Conservation (phyloP, 2,329 filamentous ascomycete genomes). For the Drechslera avenae region DNA sequence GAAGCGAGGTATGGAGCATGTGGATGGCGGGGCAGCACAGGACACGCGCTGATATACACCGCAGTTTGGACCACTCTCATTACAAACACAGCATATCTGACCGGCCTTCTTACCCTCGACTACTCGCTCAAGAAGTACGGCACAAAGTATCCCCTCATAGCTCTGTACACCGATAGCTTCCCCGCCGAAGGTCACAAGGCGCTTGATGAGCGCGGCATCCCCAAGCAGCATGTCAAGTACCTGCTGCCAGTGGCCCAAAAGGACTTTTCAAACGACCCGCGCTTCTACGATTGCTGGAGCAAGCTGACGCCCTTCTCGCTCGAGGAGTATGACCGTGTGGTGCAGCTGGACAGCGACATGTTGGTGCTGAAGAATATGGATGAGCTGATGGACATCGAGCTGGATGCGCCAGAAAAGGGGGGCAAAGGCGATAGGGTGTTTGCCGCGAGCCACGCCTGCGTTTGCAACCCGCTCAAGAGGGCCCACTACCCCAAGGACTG, state of each 20-base stretch:
- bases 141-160: slow-evolving; percentile 78
- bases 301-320: slow-evolving; percentile 82
- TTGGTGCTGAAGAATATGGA: slow-evolving; percentile 84
- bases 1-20: slow-evolving; percentile 43
- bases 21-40: background rate
- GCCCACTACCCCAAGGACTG: slow-evolving; percentile 78
- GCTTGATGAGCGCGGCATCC: slow-evolving; percentile 71
- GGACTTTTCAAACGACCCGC: slow-evolving; percentile 76
- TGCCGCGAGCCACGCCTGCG: slow-evolving; percentile 81
- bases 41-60: background rate
- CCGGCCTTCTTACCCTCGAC: slow-evolving; percentile 80
- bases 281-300: slow-evolving; percentile 90
- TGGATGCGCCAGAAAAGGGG: slow-evolving; percentile 63
- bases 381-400: slow-evolving; percentile 81
- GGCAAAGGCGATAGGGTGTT: slow-evolving; percentile 71
- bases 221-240: slow-evolving; percentile 71
- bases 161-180: slow-evolving; percentile 80
- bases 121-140: slow-evolving; percentile 70
- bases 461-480: slow-evolving; percentile 81
- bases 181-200: slow-evolving; percentile 70
- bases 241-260: slow-evolving; percentile 69
- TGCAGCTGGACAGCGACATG: slow-evolving; percentile 90
- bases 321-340: slow-evolving; percentile 75
- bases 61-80: slow-evolving; percentile 86
- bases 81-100: slow-evolving; percentile 81